phyloP scores from a whole-genome alignment of 306 rosid species.

The Lathyrus aphaca region DNA sequence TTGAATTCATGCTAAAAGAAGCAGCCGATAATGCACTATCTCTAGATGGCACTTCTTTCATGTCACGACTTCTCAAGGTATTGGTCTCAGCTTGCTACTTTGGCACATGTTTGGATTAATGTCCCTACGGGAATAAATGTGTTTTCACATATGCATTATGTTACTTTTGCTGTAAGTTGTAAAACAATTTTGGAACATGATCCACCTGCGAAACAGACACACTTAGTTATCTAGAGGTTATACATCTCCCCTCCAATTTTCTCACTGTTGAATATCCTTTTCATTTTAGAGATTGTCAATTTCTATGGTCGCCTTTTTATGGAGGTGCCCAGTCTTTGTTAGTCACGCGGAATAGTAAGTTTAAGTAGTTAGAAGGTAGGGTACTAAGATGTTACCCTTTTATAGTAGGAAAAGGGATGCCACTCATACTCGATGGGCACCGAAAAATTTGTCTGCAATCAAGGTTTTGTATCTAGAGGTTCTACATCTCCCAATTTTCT shows the following conservation, averaged over 20 bases:
- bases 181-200: neutral
- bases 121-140: neutral
- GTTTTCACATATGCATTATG: neutral
- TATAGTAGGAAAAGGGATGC: too few species aligned
- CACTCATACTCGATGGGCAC: too few species aligned
- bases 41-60: constrained; percentile 86
- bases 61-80: constrained; percentile 99
- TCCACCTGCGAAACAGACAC: neutral
- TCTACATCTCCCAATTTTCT: too few species aligned
- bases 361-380: too few species aligned
- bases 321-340: too few species aligned
- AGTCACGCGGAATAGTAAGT: too few species aligned
- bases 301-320: too few species aligned
- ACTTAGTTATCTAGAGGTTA: neutral
- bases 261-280: too few species aligned
- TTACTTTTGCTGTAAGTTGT: neutral
- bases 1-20: constrained; percentile 91
- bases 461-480: neutral
- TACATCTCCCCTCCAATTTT: too few species aligned
- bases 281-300: too few species aligned
- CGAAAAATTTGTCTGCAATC: too few species aligned
- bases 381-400: too few species aligned
- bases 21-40: constrained; percentile 89
- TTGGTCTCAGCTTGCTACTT: constrained; percentile 11
- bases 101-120: neutral